Evolutionary conservation across 306 rosid genomes (phyloP).

Genomic region (Acacia acuminata): DNA sequence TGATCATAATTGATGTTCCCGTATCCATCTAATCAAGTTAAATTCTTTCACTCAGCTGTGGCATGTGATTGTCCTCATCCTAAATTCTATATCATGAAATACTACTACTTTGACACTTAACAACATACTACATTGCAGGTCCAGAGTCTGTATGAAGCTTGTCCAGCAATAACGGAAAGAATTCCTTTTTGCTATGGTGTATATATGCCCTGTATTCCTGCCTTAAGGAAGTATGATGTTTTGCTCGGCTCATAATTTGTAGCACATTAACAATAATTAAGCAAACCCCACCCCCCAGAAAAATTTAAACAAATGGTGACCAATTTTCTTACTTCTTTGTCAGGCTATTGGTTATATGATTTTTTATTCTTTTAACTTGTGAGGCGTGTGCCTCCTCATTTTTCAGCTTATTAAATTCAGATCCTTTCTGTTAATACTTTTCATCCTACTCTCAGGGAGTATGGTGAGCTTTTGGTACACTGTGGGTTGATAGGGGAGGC

Average conservation of each 20-base stretch:
- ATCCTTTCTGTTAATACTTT: background rate
- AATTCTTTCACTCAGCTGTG: constrained; percentile 3
- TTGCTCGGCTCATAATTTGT: constrained; percentile 25
- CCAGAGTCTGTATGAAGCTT: constrained; percentile 55
- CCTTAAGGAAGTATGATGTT: constrained; percentile 71
- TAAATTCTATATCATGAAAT: constrained; percentile 22
- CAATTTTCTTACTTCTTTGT: background rate
- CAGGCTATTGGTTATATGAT: background rate
- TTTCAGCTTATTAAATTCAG: constrained; percentile 16
- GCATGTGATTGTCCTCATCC: constrained; percentile 10
- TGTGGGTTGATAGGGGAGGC: constrained; percentile 97
- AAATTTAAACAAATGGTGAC: background rate
- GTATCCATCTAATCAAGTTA: background rate
- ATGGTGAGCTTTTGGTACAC: constrained; percentile 85
- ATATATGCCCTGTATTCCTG: constrained; percentile 75
- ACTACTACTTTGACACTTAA: constrained; percentile 12
- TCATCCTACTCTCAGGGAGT: constrained; percentile 61
- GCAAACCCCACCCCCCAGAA: background rate
- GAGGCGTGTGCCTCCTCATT: background rate
- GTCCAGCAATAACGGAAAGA: constrained; percentile 69
- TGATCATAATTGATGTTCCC: background rate
- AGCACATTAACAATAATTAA: background rate
- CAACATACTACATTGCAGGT: constrained; percentile 52
- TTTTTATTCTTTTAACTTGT: background rate
- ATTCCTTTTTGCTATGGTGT: constrained; percentile 63